A percentile compares a stretch with the other conserved stretches of the same genome.
Evolutionary conservation across 2,329 filamentous ascomycete genomes (phyloP).

Genomic region (Cadophora malorum): DNA sequence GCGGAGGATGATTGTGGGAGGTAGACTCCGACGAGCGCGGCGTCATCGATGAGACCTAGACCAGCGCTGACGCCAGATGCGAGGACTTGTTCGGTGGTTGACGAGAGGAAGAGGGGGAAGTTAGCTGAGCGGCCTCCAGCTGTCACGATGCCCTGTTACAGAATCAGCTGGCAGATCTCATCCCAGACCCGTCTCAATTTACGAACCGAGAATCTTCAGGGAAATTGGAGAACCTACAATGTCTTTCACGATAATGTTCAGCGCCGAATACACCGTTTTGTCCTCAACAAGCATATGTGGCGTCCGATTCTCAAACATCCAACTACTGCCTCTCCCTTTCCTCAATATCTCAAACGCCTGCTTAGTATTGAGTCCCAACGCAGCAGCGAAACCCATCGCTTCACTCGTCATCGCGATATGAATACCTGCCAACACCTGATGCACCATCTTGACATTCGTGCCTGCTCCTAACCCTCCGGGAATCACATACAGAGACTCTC

Average conservation of each 20-base stretch:
- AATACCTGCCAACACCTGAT: slow-evolving; percentile 68
- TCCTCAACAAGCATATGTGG: slow-evolving; percentile 59
- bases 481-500: slow-evolving; percentile 65
- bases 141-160: slow-evolving; percentile 41
- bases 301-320: slow-evolving; percentile 64
- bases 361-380: slow-evolving; percentile 58
- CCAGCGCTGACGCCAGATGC: slow-evolving; percentile 32
- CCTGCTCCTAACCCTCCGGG: slow-evolving; percentile 64
- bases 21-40: slow-evolving; percentile 36
- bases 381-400: slow-evolving; percentile 63
- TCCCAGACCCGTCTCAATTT: background rate
- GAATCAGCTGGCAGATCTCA: background rate
- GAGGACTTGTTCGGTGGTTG: slow-evolving; percentile 46
- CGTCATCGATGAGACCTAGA: slow-evolving; percentile 38
- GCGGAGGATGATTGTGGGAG: slow-evolving; percentile 33
- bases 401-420: slow-evolving; percentile 68
- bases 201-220: background rate
- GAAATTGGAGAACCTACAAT: slow-evolving; percentile 42
- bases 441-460: slow-evolving; percentile 68
- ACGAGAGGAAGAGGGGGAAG: slow-evolving; percentile 48
- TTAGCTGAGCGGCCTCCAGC: slow-evolving; percentile 42
- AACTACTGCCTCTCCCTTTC: slow-evolving; percentile 46
- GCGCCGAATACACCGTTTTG: slow-evolving; percentile 48
- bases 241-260: slow-evolving; percentile 48
- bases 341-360: slow-evolving; percentile 49